phyloP scores from a whole-genome alignment of 2,329 filamentous ascomycete genomes.

The Fusarium luffae region DNA sequence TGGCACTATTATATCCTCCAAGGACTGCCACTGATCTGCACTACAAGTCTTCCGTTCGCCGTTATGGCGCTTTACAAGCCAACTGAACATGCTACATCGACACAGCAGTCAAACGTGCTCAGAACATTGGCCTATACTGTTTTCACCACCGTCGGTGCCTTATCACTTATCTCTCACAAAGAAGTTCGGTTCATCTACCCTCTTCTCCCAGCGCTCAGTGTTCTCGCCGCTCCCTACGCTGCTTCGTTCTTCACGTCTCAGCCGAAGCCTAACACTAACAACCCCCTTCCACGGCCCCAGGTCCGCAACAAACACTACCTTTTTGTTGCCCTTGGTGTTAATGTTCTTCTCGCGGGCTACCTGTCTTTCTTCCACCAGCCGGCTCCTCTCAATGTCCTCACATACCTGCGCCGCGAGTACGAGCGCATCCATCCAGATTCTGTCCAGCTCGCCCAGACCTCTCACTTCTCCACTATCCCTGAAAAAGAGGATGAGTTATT shows the following conservation, averaged over 20 bases:
- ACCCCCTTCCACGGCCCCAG: conserved; percentile 46
- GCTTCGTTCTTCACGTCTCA: conserved; percentile 70
- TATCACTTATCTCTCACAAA: conserved; percentile 91
- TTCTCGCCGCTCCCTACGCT: conserved; percentile 77
- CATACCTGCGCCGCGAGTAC: conserved; percentile 80
- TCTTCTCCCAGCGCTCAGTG: conserved; percentile 84
- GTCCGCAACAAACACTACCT: conserved; percentile 68
- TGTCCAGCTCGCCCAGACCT: conserved; percentile 35
- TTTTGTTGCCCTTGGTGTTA: conserved; percentile 68
- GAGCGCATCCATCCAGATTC: conserved; percentile 63
- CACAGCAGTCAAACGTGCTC: conserved; percentile 50
- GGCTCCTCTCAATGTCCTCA: conserved; percentile 79
- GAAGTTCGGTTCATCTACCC: conserved; percentile 98
- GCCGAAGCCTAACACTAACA: conserved; percentile 41
- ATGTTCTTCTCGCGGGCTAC: conserved; percentile 78
- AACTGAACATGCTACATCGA: conserved; percentile 46
- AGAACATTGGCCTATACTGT: conserved; percentile 66
- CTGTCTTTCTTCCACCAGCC: conserved; percentile 81
- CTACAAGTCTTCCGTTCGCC: conserved; percentile 82
- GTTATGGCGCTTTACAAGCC: conserved; percentile 70
- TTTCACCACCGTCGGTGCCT: conserved; percentile 66
- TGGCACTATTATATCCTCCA: conserved; percentile 95
- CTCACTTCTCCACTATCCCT: conserved; percentile 44
- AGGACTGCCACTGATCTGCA: conserved; percentile 87
- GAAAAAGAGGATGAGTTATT: conserved; percentile 61